Conservation (phyloP, 202 grass and related monocot species). For the Setaria viridis region DNA sequence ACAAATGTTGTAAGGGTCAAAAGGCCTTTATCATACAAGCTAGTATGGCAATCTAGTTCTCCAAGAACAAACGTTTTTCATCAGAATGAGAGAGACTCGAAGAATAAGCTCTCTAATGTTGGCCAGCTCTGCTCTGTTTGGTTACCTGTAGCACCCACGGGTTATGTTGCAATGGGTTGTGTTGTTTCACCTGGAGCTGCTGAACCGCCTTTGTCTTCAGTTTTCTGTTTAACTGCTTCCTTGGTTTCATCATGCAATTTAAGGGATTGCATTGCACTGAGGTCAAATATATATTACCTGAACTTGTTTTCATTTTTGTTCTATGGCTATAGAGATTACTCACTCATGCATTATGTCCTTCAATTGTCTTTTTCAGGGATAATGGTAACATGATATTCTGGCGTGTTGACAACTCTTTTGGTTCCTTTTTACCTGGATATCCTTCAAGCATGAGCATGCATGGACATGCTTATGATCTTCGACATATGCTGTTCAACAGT, state of each 20-base stretch:
- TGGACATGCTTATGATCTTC: conserved; percentile 81
- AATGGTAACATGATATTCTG: conserved; percentile 75
- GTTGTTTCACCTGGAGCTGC: conserved; percentile 83
- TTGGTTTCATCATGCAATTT: conserved; percentile 80
- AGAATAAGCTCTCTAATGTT: conserved; percentile 40
- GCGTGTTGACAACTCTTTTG: conserved; percentile 89
- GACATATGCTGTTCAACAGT: conserved; percentile 78
- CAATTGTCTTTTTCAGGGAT: conserved; percentile 52
- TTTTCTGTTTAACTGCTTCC: conserved; percentile 77
- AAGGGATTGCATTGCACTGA: conserved; percentile 87
- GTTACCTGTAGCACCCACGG: conserved; percentile 87
- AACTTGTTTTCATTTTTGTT: conserved; percentile 39
- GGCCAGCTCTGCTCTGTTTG: conserved; percentile 74
- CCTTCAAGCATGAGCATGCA: conserved; percentile 56
- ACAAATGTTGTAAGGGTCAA: conserved; percentile 91
- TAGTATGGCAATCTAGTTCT: conserved; percentile 70
- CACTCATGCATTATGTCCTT: conserved; percentile 41
- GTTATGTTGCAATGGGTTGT: conserved; percentile 91
- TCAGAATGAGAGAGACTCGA: conserved; percentile 43
- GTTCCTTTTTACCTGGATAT: conserved; percentile 88
- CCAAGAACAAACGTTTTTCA: conserved; percentile 46
- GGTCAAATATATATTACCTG: conserved; percentile 52
- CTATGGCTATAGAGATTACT: conserved; percentile 42
- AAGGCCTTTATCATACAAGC: conserved; percentile 91
- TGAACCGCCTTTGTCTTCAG: conserved; percentile 86